These are phyloP conservation scores for Paramecium sonneborni DNA, from an alignment of 73 alveolate genomes.

Conservation along the genomic window DNA sequence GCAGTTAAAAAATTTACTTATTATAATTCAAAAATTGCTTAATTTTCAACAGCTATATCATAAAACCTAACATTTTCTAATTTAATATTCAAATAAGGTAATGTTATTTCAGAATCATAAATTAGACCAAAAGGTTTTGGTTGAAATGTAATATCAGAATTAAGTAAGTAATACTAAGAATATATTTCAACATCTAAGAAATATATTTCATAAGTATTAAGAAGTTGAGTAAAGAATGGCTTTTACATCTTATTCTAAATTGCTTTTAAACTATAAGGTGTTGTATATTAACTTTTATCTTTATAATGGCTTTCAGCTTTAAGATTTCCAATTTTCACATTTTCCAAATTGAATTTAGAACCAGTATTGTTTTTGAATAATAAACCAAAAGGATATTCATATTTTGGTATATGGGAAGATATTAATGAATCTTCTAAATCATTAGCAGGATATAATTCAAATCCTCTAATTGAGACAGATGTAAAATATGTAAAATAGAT, in stretches of 20 bases:
- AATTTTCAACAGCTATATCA: conserved; percentile 18
- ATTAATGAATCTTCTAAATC: background rate
- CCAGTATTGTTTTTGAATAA: background rate
- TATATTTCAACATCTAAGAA: background rate
- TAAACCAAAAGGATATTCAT: background rate
- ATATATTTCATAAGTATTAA: background rate
- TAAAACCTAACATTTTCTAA: background rate
- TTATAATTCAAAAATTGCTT: background rate
- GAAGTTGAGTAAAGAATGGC: background rate
- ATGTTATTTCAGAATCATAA: background rate
- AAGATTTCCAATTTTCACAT: background rate
- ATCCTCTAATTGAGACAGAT: background rate
- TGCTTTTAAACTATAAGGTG: background rate
- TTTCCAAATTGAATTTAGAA: background rate
- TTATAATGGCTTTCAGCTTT: background rate
- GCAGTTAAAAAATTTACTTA: background rate
- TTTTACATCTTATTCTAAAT: background rate
- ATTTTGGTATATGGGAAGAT: background rate
- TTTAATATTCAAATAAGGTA: background rate
- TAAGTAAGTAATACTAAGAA: background rate
- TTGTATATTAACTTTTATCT: background rate
- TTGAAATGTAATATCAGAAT: conserved; percentile 25
- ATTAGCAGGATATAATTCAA: background rate
- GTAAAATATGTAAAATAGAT: background rate
- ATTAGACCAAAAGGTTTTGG: background rate